phyloP scores from a whole-genome alignment of 1,284 basidiomycete genomes.

The Athelia sp. region DNA sequence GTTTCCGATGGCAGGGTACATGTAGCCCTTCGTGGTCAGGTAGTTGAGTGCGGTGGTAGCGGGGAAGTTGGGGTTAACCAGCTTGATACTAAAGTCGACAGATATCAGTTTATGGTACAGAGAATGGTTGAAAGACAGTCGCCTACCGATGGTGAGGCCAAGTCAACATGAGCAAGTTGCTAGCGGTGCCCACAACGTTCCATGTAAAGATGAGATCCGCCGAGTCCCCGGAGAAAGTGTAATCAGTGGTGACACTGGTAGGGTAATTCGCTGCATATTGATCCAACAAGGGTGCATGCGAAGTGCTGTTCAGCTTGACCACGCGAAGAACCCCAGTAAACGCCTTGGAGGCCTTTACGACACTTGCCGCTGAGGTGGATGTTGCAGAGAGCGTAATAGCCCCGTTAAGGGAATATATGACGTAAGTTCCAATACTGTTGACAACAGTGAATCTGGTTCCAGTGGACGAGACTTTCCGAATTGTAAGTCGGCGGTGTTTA shows the following conservation, averaged over 20 bases:
- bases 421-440: slow-evolving; percentile 23
- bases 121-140: slow-evolving; percentile 9
- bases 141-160: slow-evolving; percentile 29
- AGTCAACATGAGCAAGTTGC: slow-evolving; percentile 25
- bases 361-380: neutral
- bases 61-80: slow-evolving; percentile 20
- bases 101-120: neutral
- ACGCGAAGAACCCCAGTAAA: slow-evolving; percentile 38
- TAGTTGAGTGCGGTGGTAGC: slow-evolving; percentile 22
- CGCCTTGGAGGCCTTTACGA: too few relatives aligned
- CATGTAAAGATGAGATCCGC: slow-evolving; percentile 26
- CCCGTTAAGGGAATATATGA: slow-evolving; percentile 27
- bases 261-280: slow-evolving; percentile 24
- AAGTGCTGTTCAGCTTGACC: slow-evolving; percentile 26
- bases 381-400: slow-evolving; percentile 21
- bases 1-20: slow-evolving; percentile 27
- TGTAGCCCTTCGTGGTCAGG: slow-evolving; percentile 28
- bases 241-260: slow-evolving; percentile 24
- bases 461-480: slow-evolving; percentile 15
- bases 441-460: slow-evolving; percentile 24
- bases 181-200: slow-evolving; percentile 22
- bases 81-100: slow-evolving; percentile 13
- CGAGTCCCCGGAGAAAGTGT: slow-evolving; percentile 20
- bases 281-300: slow-evolving; percentile 24
- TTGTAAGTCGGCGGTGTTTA: neutral